Base-by-base conservation (phyloP, 345 rosid genomes). In the Eucalyptus sp. region DNA sequence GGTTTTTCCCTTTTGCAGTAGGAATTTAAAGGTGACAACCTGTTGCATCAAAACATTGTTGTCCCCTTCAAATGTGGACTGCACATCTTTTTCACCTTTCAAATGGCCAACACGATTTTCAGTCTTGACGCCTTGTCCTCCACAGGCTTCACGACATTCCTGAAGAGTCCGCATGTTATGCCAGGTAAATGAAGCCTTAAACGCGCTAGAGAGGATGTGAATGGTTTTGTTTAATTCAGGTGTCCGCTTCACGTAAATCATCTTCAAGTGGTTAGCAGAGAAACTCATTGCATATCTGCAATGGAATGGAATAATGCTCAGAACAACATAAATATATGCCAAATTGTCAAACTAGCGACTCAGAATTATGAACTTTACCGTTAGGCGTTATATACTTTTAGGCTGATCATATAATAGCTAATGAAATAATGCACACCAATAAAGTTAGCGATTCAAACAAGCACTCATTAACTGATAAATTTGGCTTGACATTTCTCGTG, bases 81-180 rank as follows among this genome's bases (percentile, higher is more conserved):
- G 99, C 86, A 96, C 98, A 90, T 97, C 99, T 89, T 64, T 95
- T 94, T 97, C 99, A 90, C 95, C 92, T 94, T 94, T 97, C 91
- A 96, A 85, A 71, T 95, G 97, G 88, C 99, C 99, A 86, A 97
- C 92, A 87, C 89, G 95, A 92, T 96, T 97, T 91, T 97, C 99
- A 50, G 98, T 95, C 94, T 96, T 97, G 89, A 96, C 81, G 56
- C 99, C 99, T 92, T 97, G 99, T 85, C 99, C 99, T 91, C 98
- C 99, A 88, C 96, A 94, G 68, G 99, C 99, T 94, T 97, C 99
- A 89, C 98, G 99, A 37, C 99, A 96, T 94, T 97, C 50, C 50
- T 96, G 99, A 90, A 97, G 98, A 66, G 97, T 96, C 90, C 94
- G 94, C 99, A 96, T 95, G 91, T 97, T 96, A 93, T 96, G 97